Conservation (phyloP, 2,329 filamentous ascomycete genomes). For the Rhexocercosporidium sp. region DNA sequence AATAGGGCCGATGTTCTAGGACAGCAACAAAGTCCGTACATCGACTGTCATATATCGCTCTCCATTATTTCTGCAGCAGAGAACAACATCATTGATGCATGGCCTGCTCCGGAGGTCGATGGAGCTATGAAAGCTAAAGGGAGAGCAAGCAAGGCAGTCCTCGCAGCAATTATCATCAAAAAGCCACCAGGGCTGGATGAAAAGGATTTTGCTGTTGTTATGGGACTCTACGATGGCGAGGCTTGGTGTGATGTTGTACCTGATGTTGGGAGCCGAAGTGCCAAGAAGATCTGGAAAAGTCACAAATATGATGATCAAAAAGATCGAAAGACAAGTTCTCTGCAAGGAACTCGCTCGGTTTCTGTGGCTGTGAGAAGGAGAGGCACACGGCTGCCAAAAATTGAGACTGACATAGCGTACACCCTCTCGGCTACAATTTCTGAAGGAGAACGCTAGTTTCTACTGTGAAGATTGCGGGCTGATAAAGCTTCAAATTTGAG, state of each 20-base stretch:
- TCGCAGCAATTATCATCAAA: not conserved
- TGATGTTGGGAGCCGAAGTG: not conserved
- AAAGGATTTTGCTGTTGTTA: not conserved
- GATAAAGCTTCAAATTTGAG: too few species aligned
- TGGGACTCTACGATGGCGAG: not conserved
- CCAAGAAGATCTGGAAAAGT: not conserved
- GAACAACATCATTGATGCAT: not conserved
- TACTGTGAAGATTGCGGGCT: too few species aligned
- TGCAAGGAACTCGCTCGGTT: too few species aligned
- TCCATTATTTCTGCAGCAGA: not conserved
- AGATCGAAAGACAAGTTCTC: not conserved
- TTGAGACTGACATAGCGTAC: too few species aligned
- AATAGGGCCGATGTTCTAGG: not conserved
- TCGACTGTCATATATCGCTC: not conserved
- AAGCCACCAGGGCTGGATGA: not conserved
- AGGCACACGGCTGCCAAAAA: too few species aligned
- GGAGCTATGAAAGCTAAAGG: not conserved
- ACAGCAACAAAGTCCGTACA: not conserved
- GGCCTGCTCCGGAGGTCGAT: not conserved
- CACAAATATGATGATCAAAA: not conserved
- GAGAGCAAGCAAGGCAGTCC: not conserved
- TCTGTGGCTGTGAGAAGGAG: too few species aligned
- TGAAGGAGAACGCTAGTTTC: too few species aligned
- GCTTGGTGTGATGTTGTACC: not conserved
- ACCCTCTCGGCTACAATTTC: too few species aligned